Evolutionary conservation across 1,284 basidiomycete genomes (phyloP), one percentile per base, ranked within the genome.

Genomic region (Neonothopanus nambi): DNA sequence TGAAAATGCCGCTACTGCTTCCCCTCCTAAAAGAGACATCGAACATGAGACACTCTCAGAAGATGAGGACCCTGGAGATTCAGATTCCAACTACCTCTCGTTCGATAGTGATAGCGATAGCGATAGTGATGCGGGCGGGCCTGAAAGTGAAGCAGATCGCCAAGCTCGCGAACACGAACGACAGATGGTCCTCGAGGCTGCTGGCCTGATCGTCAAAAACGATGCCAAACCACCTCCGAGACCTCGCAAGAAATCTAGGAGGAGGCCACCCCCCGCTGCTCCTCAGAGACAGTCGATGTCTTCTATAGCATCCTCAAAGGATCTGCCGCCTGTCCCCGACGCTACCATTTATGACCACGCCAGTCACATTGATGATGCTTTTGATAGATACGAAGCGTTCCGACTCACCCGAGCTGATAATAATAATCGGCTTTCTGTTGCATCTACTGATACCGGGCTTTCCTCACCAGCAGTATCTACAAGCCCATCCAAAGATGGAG

Each of bases 301-400:
- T 4, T 52, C 65, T 7, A 53, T 51, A 13, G 3, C 13, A 39
- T 61, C 62, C 11, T 48, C 60, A 20, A 85, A 85, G 61, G 76
- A 82, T 17, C 72, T 87, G n/a, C 87, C 85, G 11, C 70, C 78
- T 1, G 60, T 80, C 1, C 86, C 78, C 46, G 71, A 67, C 59
- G 63, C 39, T 45, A 51, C 58, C 38, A 38, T 36, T 33, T 1
- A 57, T 3, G 69, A 75, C 36, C 70, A 76, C 57, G 65, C 71
- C 23, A 65, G 70, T 11, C 76, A 74, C 30, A 74, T 91, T 51
- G 87, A 95, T 62, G 95, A 98, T 68, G 95, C 95, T 0, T 98
- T 90, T 67, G 92, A 93, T 55, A 80, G 92, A 17, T 97, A 95
- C 65, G 90, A 94, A 70, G 77, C 84, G 41, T 93, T 88, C 68